phyloP scores from a whole-genome alignment of 208 protist species.

The Endotrypanum monterogeii region DNA sequence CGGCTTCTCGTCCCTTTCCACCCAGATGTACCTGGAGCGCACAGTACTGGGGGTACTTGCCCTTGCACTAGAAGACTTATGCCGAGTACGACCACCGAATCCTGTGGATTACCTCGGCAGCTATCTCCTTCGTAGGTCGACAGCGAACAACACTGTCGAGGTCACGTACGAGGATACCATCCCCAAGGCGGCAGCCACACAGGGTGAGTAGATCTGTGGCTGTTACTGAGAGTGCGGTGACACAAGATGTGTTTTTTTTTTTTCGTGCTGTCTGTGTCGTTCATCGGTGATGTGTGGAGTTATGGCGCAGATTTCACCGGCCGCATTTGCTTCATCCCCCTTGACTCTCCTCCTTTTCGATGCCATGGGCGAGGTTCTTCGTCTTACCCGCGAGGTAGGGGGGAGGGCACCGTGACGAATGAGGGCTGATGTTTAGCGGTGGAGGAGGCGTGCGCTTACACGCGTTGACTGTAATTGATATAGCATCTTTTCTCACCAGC shows the following conservation, averaged over 20 bases:
- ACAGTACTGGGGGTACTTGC: slow-evolving; percentile 87
- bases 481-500: too few species aligned
- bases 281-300: not conserved
- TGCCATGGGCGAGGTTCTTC: too few species aligned
- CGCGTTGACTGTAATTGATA: too few species aligned
- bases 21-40: slow-evolving; percentile 85
- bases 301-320: too few species aligned
- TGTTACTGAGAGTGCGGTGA: not conserved
- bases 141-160: slow-evolving; percentile 65
- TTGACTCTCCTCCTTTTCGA: too few species aligned
- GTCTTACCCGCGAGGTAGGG: too few species aligned
- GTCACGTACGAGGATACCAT: slow-evolving; percentile 61
- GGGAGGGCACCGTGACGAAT: too few species aligned
- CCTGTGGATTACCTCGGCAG: slow-evolving; percentile 93
- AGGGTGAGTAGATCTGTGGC: slow-evolving; percentile 2
- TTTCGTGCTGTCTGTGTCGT: not conserved
- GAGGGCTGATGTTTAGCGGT: too few species aligned
- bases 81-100: slow-evolving; percentile 88
- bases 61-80: slow-evolving; percentile 87
- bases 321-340: too few species aligned
- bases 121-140: slow-evolving; percentile 81
- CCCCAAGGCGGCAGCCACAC: slow-evolving; percentile 21
- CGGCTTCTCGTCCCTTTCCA: slow-evolving; percentile 18
- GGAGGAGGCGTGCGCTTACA: too few species aligned
- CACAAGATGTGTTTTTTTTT: not conserved